These are phyloP conservation scores for Canavalia gladiata DNA, from an alignment of 306 rosid genomes.

Conservation along the genomic window DNA sequence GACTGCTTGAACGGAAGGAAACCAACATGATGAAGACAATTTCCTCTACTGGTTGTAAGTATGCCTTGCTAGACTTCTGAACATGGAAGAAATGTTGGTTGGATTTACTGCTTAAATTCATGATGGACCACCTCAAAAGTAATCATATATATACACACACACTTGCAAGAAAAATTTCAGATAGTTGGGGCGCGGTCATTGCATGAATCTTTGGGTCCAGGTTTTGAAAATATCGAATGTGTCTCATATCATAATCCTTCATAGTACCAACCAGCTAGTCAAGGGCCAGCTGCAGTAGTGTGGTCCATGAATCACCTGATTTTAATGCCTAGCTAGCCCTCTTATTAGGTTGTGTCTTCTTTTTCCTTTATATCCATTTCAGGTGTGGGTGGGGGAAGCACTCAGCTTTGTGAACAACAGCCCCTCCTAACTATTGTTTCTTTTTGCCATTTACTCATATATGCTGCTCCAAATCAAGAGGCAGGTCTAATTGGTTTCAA, in stretches of 20 bases:
- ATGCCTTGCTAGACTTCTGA: slow-evolving; percentile 51
- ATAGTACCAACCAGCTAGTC: slow-evolving; percentile 57
- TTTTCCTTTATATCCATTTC: slow-evolving; percentile 55
- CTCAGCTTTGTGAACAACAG: slow-evolving; percentile 43
- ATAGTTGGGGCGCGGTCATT: slow-evolving; percentile 52
- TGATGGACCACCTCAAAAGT: slow-evolving; percentile 63
- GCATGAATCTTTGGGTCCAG: slow-evolving; percentile 61
- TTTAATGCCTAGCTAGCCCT: slow-evolving; percentile 53
- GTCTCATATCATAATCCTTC: slow-evolving; percentile 36
- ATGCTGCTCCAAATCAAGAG: slow-evolving; percentile 42
- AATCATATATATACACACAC: slow-evolving; percentile 41
- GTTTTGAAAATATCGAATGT: slow-evolving; percentile 50
- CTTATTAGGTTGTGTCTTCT: slow-evolving; percentile 49
- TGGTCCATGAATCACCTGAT: slow-evolving; percentile 80
- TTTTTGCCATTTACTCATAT: slow-evolving; percentile 4
- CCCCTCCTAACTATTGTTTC: slow-evolving; percentile 4
- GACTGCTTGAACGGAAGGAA: slow-evolving; percentile 25
- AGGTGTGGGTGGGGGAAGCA: slow-evolving; percentile 47
- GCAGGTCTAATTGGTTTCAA: slow-evolving; percentile 10
- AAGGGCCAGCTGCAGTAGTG: slow-evolving; percentile 55
- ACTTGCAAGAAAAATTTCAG: slow-evolving; percentile 52
- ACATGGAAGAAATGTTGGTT: slow-evolving; percentile 52
- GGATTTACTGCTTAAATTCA: slow-evolving; percentile 49
- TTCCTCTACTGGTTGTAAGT: slow-evolving; percentile 46
- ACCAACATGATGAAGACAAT: slow-evolving; percentile 53